These are phyloP conservation scores for Gyromitra esculenta DNA, from an alignment of 2,329 filamentous ascomycete genomes.

Conservation along the genomic window DNA sequence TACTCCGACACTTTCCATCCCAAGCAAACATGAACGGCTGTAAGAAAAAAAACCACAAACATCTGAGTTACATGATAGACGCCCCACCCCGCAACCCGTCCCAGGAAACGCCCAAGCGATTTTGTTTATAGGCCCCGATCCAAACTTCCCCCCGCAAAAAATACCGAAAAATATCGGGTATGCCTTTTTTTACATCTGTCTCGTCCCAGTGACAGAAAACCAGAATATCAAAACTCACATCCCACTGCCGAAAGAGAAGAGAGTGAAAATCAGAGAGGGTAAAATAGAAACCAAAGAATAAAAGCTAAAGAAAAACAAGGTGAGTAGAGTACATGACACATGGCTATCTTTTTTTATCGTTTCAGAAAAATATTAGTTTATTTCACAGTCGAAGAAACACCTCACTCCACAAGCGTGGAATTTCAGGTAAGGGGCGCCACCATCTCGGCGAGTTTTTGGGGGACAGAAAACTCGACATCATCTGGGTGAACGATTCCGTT, in stretches of 20 bases:
- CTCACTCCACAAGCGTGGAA: slow-evolving; percentile 19
- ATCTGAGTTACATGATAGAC: slow-evolving; percentile 39
- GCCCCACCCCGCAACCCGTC: slow-evolving; percentile 22
- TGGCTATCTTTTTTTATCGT: not conserved
- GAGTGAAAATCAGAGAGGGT: not conserved
- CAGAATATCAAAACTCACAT: slow-evolving; percentile 14
- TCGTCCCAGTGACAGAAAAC: slow-evolving; percentile 24
- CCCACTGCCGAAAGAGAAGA: slow-evolving; percentile 10
- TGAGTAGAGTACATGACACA: slow-evolving; percentile 50
- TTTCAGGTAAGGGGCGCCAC: slow-evolving; percentile 10
- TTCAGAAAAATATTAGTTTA: not conserved
- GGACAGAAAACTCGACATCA: slow-evolving; percentile 31
- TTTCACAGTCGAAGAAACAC: not conserved
- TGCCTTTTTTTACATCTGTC: slow-evolving; percentile 24
- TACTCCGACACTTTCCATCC: not conserved
- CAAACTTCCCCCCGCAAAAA: slow-evolving; percentile 6
- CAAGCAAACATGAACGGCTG: slow-evolving; percentile 17
- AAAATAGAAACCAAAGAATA: slow-evolving; percentile 16
- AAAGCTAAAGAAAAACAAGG: not conserved
- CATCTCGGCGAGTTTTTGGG: not conserved
- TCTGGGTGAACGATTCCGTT: slow-evolving; percentile 45
- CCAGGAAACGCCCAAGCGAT: slow-evolving; percentile 46
- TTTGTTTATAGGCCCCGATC: slow-evolving; percentile 28
- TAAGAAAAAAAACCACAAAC: slow-evolving; percentile 9
- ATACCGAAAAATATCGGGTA: slow-evolving; percentile 18